Evolutionary conservation across 495 filamentous ascomycete species (phyloP).

Genomic region (Bryoglossum gracile): DNA sequence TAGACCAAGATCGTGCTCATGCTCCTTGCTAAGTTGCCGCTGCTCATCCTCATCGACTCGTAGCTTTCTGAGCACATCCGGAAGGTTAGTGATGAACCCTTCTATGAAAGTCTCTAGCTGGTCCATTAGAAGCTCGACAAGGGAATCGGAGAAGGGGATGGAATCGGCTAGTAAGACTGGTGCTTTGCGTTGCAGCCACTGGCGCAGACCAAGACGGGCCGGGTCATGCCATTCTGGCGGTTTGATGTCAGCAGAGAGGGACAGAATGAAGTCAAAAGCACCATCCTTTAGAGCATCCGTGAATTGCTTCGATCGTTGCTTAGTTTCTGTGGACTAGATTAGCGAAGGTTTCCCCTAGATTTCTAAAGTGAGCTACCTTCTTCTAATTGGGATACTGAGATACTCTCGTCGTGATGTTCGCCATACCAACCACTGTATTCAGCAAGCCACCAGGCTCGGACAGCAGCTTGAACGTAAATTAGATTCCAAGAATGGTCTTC

Average conservation of each 20-base stretch:
- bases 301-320: slow-evolving; percentile 62
- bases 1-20: slow-evolving; percentile 71
- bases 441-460: slow-evolving; percentile 74
- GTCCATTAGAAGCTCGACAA: slow-evolving; percentile 65
- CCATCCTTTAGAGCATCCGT: slow-evolving; percentile 76
- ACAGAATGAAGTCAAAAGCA: slow-evolving; percentile 84
- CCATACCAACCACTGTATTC: slow-evolving; percentile 87
- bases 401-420: slow-evolving; percentile 51
- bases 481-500: slow-evolving; percentile 63
- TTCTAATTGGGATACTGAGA: slow-evolving; percentile 44
- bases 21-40: slow-evolving; percentile 58
- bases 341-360: slow-evolving; percentile 8
- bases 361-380: slow-evolving; percentile 26
- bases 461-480: slow-evolving; percentile 65
- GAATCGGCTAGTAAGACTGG: slow-evolving; percentile 55
- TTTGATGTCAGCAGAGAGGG: slow-evolving; percentile 70
- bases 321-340: slow-evolving; percentile 44
- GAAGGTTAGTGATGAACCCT: slow-evolving; percentile 87
- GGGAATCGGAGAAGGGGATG: slow-evolving; percentile 50
- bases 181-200: slow-evolving; percentile 71
- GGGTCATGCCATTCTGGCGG: slow-evolving; percentile 72
- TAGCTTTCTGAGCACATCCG: slow-evolving; percentile 78
- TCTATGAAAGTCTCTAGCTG: slow-evolving; percentile 83
- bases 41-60: slow-evolving; percentile 87
- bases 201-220: slow-evolving; percentile 62